Evolutionary conservation across 345 rosid species (phyloP).

Genomic region (Corchorus olitorius): DNA sequence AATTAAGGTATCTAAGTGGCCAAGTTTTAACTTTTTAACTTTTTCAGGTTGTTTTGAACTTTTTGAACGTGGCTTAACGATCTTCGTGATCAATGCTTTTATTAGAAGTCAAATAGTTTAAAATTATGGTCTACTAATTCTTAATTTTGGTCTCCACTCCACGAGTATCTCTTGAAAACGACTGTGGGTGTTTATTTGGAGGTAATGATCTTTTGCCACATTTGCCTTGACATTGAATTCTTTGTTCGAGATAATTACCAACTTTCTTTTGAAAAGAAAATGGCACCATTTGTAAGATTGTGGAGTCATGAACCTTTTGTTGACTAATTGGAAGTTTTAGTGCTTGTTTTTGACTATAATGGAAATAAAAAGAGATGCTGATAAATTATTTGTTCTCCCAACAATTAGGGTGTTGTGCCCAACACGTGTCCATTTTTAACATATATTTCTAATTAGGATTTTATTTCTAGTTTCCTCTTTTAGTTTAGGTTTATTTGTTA

Average conservation of each 20-base stretch:
- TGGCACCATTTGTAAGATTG: slow-evolving; percentile 10
- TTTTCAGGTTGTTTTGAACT: neutral
- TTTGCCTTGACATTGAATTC: slow-evolving; percentile 13
- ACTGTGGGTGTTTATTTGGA: neutral
- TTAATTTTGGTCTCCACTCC: neutral
- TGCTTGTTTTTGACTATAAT: slow-evolving; percentile 16
- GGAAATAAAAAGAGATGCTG: neutral
- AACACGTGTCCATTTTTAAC: slow-evolving; percentile 8
- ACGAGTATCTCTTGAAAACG: slow-evolving; percentile 31
- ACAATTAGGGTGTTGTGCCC: slow-evolving; percentile 4
- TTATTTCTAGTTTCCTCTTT: neutral
- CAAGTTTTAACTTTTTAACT: neutral
- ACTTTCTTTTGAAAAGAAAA: neutral
- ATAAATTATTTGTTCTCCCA: neutral
- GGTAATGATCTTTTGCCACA: slow-evolving; percentile 18
- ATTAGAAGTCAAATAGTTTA: slow-evolving; percentile 24
- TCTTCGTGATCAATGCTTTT: slow-evolving; percentile 15
- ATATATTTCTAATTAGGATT: neutral
- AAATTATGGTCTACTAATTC: neutral
- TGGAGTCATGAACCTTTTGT: slow-evolving; percentile 16
- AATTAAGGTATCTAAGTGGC: neutral
- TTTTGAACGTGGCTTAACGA: slow-evolving; percentile 29
- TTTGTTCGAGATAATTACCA: slow-evolving; percentile 5
- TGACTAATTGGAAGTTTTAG: neutral
- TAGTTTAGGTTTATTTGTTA: too few relatives aligned